Base-by-base conservation (phyloP, 148 eudicot species). In the Gaultheria prostrata region DNA sequence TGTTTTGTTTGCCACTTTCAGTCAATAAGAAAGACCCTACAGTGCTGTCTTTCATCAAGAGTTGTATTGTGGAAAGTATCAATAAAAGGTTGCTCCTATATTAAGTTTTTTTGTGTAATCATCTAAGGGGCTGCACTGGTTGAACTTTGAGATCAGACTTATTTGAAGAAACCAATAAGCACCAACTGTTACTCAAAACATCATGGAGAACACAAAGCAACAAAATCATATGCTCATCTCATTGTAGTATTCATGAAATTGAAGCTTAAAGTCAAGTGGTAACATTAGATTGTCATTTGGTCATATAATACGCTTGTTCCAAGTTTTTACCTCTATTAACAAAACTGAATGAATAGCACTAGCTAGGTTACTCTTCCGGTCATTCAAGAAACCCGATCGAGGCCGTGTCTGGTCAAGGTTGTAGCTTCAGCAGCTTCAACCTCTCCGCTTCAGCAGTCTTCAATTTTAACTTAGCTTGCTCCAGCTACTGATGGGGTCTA, bases 221-320 rank as follows among this genome's bases (percentile, higher is more conserved):
- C 3, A 24, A 74, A 74, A 43, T 21, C 51, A 11, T 5, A 48
- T 6, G 26, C 54, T 24, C 59, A 21, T 45, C 26, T 21, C 51
- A 45, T 75, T 75, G 78, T 45, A 45, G 21, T n/a, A 75, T n/a
- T 45, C 30, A 73, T 73, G 49, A 73, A 71, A 73, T 78, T 54
- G 77, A 28, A 43, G 77, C 77, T 35, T 20, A 39, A 73, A 73
- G 26, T 12, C 1, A 46, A 17, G n/a, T 45, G 6, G 10, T 21
- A 75, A 48, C 15, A 75, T 46, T 77, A 15, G 24, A 53, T 18
- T 53, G 43, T 77, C 43, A 53, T 50, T 28, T 51, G 54, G 9
- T 28, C 43, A 39, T 1, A 1, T 28, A 28, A 48, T 21, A n/a
- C 21, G 51, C 48, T 72, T 15, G 48, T 33, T 18, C 8, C 46